A percentile compares a stretch with the other conserved stretches of the same genome.
These are phyloP conservation scores for Aspergillus sclerotiicarbonarius DNA, from an alignment of 495 filamentous ascomycete species.

Conservation along the genomic window DNA sequence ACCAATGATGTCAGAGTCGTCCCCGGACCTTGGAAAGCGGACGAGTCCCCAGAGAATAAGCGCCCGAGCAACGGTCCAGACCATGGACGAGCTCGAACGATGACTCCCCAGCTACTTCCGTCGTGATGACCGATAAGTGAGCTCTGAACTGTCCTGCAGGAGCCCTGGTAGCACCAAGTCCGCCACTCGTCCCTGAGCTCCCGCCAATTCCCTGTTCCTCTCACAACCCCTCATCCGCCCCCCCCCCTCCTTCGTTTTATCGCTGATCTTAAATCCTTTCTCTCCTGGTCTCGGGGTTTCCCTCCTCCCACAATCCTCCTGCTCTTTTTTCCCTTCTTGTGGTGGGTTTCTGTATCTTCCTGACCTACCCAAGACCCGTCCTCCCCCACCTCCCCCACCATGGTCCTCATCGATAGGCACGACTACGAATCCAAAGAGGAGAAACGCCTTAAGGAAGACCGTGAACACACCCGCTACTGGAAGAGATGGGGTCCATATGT, in stretches of 20 bases:
- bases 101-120: too few relatives aligned
- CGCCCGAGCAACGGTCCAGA: slow-evolving; percentile 15
- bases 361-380: slow-evolving; percentile 5
- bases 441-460: slow-evolving; percentile 81
- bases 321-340: slow-evolving; percentile 7
- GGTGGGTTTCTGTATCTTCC: not conserved
- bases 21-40: slow-evolving; percentile 14
- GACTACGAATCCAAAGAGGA: slow-evolving; percentile 86
- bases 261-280: not conserved
- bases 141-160: slow-evolving; percentile 2
- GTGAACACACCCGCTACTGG: slow-evolving; percentile 79
- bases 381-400: slow-evolving; percentile 33
- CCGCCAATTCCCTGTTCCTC: not conserved
- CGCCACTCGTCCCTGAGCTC: not conserved
- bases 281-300: not conserved
- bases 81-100: not conserved
- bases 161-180: not conserved
- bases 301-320: slow-evolving; percentile 2
- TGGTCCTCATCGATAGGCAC: slow-evolving; percentile 86
- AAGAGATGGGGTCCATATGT: slow-evolving; percentile 81
- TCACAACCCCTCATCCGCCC: not conserved
- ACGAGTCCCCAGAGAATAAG: slow-evolving; percentile 10
- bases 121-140: not conserved
- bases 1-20: slow-evolving; percentile 17
- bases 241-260: not conserved